phyloP scores from a whole-genome alignment of 2,329 filamentous ascomycete genomes.

The Penicillium sclerotiorum region DNA sequence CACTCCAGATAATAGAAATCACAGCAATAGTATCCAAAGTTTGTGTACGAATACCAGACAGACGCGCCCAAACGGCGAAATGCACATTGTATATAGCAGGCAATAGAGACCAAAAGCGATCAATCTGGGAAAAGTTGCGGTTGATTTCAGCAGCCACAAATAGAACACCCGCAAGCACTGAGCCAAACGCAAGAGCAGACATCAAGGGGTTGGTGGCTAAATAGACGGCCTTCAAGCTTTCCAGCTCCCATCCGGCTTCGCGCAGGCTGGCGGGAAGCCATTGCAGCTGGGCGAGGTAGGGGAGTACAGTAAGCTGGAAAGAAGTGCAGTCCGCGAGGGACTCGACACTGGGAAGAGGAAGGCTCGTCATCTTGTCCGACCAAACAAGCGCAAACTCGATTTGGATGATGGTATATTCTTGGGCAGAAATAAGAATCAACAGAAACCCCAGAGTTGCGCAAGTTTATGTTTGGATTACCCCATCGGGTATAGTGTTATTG shows the following conservation, averaged over 20 bases:
- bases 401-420: neutral
- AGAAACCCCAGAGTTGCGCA: conserved; percentile 2
- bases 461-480: conserved; percentile 24
- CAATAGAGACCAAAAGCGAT: conserved; percentile 87
- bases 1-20: conserved; percentile 77
- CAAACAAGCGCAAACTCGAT: neutral
- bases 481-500: conserved; percentile 15
- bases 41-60: conserved; percentile 69
- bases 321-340: conserved; percentile 74
- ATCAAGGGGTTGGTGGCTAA: conserved; percentile 83
- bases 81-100: conserved; percentile 86
- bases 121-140: conserved; percentile 94
- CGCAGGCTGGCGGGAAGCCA: conserved; percentile 68
- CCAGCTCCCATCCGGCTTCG: conserved; percentile 61
- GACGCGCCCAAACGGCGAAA: conserved; percentile 78
- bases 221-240: conserved; percentile 72
- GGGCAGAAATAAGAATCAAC: conserved; percentile 9
- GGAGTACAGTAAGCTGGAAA: conserved; percentile 72
- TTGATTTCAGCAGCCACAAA: conserved; percentile 81
- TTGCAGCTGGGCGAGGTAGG: conserved; percentile 71
- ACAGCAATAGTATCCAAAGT: conserved; percentile 73
- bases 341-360: conserved; percentile 66
- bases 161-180: conserved; percentile 72
- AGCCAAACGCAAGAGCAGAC: conserved; percentile 69
- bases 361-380: conserved; percentile 54